These are phyloP conservation scores for Graphilbum fragrans DNA, from an alignment of 2,329 filamentous ascomycete species.

Conservation along the genomic window DNA sequence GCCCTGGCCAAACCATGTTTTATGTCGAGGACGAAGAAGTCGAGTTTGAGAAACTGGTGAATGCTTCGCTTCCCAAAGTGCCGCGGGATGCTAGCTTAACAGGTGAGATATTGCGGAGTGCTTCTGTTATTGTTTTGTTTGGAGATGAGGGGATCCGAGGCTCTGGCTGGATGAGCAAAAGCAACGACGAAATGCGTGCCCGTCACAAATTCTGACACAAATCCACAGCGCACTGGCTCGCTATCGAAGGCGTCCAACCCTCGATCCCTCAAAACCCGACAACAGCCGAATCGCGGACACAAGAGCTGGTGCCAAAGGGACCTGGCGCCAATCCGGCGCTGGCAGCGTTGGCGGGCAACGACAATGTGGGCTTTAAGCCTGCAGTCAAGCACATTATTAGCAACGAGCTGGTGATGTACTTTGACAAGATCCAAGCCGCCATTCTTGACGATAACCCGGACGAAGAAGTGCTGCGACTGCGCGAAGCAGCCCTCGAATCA, in stretches of 20 bases:
- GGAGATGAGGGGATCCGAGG: background rate
- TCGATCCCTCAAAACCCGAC: constrained; percentile 95
- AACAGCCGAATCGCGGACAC: constrained; percentile 66
- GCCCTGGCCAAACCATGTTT: constrained; percentile 86
- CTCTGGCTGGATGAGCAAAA: too few species aligned
- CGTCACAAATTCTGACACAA: background rate
- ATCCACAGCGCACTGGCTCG: constrained; percentile 84
- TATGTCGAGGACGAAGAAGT: constrained; percentile 98
- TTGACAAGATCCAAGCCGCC: constrained; percentile 85
- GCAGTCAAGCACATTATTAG: constrained; percentile 92
- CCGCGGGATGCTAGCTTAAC: constrained; percentile 88
- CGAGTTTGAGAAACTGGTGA: constrained; percentile 98
- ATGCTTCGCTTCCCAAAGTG: constrained; percentile 87
- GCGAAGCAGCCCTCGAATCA: constrained; percentile 74
- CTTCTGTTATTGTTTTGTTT: background rate
- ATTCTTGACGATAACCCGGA: constrained; percentile 81
- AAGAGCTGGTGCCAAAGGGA: constrained; percentile 82
- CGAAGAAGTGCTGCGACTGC: constrained; percentile 58
- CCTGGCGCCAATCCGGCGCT: constrained; percentile 77
- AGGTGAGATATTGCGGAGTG: constrained; percentile 35
- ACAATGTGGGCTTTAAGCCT: constrained; percentile 75
- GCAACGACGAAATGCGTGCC: too few species aligned
- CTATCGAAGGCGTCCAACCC: constrained; percentile 93
- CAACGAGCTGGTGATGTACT: constrained; percentile 92
- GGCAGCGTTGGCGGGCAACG: constrained; percentile 70